These are phyloP conservation scores for Penicillium bialowiezense DNA, from an alignment of 495 filamentous ascomycete genomes.

Conservation along the genomic window DNA sequence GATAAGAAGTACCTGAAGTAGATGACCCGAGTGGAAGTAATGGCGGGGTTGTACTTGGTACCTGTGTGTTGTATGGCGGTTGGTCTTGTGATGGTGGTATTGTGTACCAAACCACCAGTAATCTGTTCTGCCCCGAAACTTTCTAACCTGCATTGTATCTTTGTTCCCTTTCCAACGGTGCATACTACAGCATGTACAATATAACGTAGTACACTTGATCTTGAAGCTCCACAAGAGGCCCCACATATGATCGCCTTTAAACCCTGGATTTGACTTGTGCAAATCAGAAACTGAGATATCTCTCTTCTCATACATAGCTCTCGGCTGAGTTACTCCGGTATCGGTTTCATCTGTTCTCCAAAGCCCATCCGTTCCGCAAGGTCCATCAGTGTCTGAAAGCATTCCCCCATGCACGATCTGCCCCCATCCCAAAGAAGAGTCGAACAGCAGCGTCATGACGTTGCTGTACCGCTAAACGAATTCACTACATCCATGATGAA, in stretches of 20 bases:
- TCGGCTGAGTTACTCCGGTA: background rate
- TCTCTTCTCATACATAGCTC: too few relatives aligned
- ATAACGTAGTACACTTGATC: too few relatives aligned
- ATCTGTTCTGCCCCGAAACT: too few relatives aligned
- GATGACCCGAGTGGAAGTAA: constrained; percentile 7
- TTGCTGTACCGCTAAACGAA: background rate
- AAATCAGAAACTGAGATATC: too few relatives aligned
- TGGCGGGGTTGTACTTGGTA: constrained; percentile 10
- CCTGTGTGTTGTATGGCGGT: background rate
- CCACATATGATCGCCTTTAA: background rate
- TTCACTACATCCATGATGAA: background rate
- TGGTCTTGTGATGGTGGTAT: background rate
- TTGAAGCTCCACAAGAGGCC: background rate
- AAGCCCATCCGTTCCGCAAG: background rate
- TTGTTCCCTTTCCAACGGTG: background rate
- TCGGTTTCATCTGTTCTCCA: background rate
- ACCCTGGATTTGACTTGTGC: too few relatives aligned
- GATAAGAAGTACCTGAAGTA: constrained; percentile 6
- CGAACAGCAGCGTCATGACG: background rate
- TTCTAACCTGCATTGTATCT: background rate
- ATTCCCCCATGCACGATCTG: background rate
- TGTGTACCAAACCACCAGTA: background rate
- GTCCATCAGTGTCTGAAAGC: background rate
- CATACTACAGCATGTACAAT: too few relatives aligned
- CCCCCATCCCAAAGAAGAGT: background rate